phyloP scores from a whole-genome alignment of 2,329 filamentous ascomycete species.

The Diaporthe longicolla region DNA sequence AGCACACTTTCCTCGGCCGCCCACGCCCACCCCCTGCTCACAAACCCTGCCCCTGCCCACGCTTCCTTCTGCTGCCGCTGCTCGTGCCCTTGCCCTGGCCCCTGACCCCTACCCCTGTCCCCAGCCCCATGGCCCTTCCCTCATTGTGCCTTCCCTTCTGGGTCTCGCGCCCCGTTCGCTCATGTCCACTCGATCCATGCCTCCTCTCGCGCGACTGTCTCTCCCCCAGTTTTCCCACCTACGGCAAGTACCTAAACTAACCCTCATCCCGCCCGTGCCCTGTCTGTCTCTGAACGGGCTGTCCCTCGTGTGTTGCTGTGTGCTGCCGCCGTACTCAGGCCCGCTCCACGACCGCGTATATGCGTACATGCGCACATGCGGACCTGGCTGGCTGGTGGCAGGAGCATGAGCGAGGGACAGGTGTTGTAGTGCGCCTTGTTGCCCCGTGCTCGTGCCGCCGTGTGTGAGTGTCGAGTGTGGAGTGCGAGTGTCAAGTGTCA shows the following conservation, averaged over 20 bases:
- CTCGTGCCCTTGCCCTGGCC: conserved; percentile 7
- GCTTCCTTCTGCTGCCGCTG: conserved; percentile 20
- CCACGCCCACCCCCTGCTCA: conserved; percentile 11
- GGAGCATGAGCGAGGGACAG: neutral
- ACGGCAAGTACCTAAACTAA: conserved; percentile 15
- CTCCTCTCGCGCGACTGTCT: conserved; percentile 18
- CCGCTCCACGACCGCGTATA: neutral
- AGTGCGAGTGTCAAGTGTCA: conserved; percentile 24
- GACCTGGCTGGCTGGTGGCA: neutral
- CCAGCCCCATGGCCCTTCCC: conserved; percentile 14
- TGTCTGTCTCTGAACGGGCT: conserved; percentile 1
- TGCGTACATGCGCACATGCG: neutral
- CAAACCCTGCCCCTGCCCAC: conserved; percentile 11
- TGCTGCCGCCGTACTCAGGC: neutral
- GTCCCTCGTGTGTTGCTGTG: neutral
- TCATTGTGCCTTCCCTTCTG: conserved; percentile 34
- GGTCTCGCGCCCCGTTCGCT: conserved; percentile 31
- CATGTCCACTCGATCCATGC: conserved; percentile 30
- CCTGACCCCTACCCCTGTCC: neutral
- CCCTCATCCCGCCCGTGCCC: neutral
- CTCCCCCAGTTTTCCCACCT: conserved; percentile 18
- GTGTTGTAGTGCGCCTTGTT: conserved; percentile 13
- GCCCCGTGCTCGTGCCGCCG: conserved; percentile 23
- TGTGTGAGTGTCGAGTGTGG: conserved; percentile 22
- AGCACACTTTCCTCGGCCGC: conserved; percentile 4